Evolutionary conservation across 805 yeast species (phyloP).

Genomic region (Peterozyma xylosa): DNA sequence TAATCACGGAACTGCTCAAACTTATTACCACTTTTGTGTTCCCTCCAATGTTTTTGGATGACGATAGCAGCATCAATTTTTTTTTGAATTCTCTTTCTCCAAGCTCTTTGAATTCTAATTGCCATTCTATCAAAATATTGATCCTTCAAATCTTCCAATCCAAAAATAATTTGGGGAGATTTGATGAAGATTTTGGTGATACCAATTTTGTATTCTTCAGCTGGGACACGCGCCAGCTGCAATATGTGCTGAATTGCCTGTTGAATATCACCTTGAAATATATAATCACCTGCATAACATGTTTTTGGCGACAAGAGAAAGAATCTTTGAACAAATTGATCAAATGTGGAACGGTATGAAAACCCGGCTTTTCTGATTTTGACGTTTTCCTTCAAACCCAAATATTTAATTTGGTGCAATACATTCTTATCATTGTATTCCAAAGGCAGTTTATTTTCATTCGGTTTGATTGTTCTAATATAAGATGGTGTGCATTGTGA

Average conservation of each 20-base stretch:
- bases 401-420: slow-evolving; percentile 88
- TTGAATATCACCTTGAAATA: slow-evolving; percentile 48
- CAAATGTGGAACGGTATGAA: slow-evolving; percentile 95
- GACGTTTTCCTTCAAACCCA: slow-evolving; percentile 95
- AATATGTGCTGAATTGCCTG: slow-evolving; percentile 45
- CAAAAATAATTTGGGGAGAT: slow-evolving; percentile 94
- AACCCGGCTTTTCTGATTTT: slow-evolving; percentile 98
- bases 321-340: slow-evolving; percentile 91
- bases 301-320: slow-evolving; percentile 81
- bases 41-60: slow-evolving; percentile 80
- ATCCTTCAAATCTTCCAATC: slow-evolving; percentile 93
- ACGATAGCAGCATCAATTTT: slow-evolving; percentile 81
- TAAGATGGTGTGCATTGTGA: slow-evolving; percentile 92
- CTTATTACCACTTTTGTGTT: slow-evolving; percentile 71
- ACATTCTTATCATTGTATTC: slow-evolving; percentile 89
- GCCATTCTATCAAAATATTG: slow-evolving; percentile 98
- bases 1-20: slow-evolving; percentile 79
- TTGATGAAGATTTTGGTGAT: slow-evolving; percentile 88
- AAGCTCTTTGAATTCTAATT: slow-evolving; percentile 92
- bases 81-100: slow-evolving; percentile 76
- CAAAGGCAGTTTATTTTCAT: slow-evolving; percentile 82
- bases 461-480: slow-evolving; percentile 96
- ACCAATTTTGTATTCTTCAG: slow-evolving; percentile 84
- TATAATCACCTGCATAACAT: slow-evolving; percentile 80
- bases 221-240: slow-evolving; percentile 58